phyloP scores from a whole-genome alignment of 2,329 filamentous ascomycete genomes.

The Lizonia empirigonia region DNA sequence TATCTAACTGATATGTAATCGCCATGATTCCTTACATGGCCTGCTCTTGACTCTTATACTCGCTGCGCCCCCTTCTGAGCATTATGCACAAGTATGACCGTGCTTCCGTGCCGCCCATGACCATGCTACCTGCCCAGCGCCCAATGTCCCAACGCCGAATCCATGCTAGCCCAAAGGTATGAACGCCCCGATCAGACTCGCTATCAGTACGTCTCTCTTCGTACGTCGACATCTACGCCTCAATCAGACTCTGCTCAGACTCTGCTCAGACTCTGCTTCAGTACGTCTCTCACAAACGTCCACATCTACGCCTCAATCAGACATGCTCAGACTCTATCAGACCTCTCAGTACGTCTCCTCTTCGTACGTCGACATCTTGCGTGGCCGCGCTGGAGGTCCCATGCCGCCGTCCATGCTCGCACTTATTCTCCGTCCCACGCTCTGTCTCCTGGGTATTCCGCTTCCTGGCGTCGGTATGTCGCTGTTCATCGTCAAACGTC shows the following conservation, averaged over 20 bases:
- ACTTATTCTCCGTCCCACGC: slow-evolving; percentile 51
- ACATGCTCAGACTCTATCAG: background rate
- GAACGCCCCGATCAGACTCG: slow-evolving; percentile 7
- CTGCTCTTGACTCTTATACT: slow-evolving; percentile 2
- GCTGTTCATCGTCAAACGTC: slow-evolving; percentile 53
- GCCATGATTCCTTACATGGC: slow-evolving; percentile 16
- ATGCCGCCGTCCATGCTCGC: slow-evolving; percentile 52
- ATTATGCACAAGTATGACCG: slow-evolving; percentile 5
- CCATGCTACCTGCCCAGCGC: slow-evolving; percentile 7
- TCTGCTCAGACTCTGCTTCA: slow-evolving; percentile 35
- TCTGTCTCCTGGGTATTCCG: slow-evolving; percentile 58
- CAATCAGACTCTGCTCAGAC: background rate
- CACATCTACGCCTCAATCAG: background rate
- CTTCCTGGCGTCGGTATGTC: slow-evolving; percentile 57
- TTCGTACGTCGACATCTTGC: slow-evolving; percentile 57
- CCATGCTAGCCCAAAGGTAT: slow-evolving; percentile 6
- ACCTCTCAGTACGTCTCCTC: slow-evolving; percentile 61
- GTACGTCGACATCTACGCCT: slow-evolving; percentile 51
- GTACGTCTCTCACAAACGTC: too few relatives aligned
- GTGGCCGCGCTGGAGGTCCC: slow-evolving; percentile 53
- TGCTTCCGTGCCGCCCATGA: too few relatives aligned
- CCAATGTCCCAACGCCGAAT: slow-evolving; percentile 12
- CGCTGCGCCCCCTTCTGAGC: background rate
- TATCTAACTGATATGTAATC: slow-evolving; percentile 36
- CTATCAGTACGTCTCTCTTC: slow-evolving; percentile 62